Percentiles rank a stretch among this genome's conserved stretches.
phyloP scores from a whole-genome alignment of 1,284 basidiomycete species.

The Boletus semigastroideus region DNA sequence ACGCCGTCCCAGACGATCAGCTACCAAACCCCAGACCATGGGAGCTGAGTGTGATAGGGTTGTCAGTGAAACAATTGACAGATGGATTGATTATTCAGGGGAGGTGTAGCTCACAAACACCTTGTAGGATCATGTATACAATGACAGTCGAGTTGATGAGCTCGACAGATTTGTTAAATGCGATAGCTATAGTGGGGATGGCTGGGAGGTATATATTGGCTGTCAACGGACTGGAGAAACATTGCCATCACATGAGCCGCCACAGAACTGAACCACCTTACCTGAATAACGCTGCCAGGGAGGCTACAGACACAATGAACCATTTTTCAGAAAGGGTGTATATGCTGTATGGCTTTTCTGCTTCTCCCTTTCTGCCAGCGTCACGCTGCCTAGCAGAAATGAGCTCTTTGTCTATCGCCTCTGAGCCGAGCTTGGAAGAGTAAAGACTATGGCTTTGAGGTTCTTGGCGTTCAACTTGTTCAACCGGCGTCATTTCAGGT shows the following conservation, averaged over 20 bases:
- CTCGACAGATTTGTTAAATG: conserved; percentile 63
- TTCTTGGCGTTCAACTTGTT: conserved; percentile 4
- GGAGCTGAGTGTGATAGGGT: conserved; percentile 38
- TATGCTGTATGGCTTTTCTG: conserved; percentile 46
- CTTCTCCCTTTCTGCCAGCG: not conserved
- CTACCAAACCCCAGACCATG: conserved; percentile 60
- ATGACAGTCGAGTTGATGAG: conserved; percentile 78
- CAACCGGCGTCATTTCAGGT: conserved; percentile 1
- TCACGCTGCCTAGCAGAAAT: not conserved
- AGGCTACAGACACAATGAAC: conserved; percentile 59
- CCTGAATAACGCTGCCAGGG: conserved; percentile 66
- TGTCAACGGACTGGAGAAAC: conserved; percentile 56
- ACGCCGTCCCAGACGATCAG: conserved; percentile 56
- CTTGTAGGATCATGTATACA: conserved; percentile 78
- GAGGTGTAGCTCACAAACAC: conserved; percentile 47
- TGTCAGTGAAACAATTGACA: not conserved
- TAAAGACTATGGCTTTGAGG: not conserved
- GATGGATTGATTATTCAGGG: not conserved
- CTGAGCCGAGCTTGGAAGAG: not conserved
- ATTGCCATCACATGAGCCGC: not conserved
- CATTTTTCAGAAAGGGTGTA: conserved; percentile 63
- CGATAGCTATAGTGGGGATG: conserved; percentile 62
- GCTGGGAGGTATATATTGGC: conserved; percentile 79
- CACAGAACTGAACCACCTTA: conserved; percentile 18
- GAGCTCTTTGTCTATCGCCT: not conserved